These are phyloP conservation scores for Sindora glabra DNA, from an alignment of 306 rosid genomes.

Conservation along the genomic window DNA sequence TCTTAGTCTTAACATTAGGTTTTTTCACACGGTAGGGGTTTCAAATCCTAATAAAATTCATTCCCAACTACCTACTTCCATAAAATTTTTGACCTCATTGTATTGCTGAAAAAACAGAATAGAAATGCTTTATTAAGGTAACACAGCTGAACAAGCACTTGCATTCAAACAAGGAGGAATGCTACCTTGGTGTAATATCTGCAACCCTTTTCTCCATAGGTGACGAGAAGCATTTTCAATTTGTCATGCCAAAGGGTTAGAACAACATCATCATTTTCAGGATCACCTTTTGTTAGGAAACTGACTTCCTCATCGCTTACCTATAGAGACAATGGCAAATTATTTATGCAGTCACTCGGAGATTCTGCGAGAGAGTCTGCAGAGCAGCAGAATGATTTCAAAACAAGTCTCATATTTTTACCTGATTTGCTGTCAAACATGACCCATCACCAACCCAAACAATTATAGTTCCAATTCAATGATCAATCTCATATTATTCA, in stretches of 20 bases:
- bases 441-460: background rate
- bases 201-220: conserved; percentile 67
- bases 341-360: background rate
- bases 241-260: conserved; percentile 53
- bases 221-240: conserved; percentile 47
- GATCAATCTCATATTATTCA: background rate
- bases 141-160: background rate
- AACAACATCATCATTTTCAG: conserved; percentile 41
- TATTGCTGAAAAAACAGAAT: too few species aligned
- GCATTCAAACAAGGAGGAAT: background rate
- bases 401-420: background rate
- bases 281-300: conserved; percentile 47
- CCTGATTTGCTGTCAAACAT: background rate
- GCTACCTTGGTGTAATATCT: conserved; percentile 57
- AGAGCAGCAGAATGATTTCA: background rate
- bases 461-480: background rate
- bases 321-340: conserved; percentile 5
- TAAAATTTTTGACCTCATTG: too few species aligned
- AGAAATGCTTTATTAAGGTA: background rate
- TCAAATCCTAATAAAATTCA: too few species aligned
- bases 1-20: too few species aligned
- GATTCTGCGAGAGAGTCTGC: background rate
- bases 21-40: too few species aligned
- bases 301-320: conserved; percentile 68
- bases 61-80: too few species aligned